Conservation (phyloP, 208 protist genomes). For the Acanthamoeba healyi region DNA sequence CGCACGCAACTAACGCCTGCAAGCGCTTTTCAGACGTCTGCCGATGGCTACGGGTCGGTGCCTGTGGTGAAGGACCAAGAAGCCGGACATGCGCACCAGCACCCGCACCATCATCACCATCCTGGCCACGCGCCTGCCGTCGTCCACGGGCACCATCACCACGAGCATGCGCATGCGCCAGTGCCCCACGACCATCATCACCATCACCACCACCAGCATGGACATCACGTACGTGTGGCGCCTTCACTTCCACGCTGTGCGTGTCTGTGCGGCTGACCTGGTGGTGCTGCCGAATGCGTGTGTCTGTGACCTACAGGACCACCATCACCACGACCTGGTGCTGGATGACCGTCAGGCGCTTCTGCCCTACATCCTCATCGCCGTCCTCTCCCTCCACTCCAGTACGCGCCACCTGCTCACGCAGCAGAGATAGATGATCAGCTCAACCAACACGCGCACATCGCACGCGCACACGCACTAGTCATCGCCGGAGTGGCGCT, state of each 20-base stretch:
- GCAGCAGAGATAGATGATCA: too few species aligned
- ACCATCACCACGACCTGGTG: slow-evolving; percentile 24
- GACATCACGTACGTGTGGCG: not conserved
- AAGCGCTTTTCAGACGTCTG: not conserved
- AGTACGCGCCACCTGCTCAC: not conserved
- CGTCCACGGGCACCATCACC: slow-evolving; percentile 40
- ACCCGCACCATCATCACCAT: not conserved
- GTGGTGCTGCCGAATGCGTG: too few species aligned
- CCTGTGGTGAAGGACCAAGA: not conserved
- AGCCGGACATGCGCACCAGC: not conserved
- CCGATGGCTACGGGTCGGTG: not conserved
- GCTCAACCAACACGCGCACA: not conserved
- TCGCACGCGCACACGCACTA: not conserved
- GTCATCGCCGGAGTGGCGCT: slow-evolving; percentile 16
- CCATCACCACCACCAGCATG: slow-evolving; percentile 23
- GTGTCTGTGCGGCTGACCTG: not conserved
- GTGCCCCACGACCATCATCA: not conserved
- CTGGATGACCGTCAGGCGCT: not conserved
- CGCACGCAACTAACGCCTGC: too few species aligned
- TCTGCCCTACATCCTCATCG: slow-evolving; percentile 61
- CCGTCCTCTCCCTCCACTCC: slow-evolving; percentile 69
- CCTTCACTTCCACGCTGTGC: not conserved
- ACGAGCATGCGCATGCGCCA: not conserved
- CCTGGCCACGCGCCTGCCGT: not conserved
- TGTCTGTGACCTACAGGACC: too few species aligned